Conservation (phyloP, 352 stramenopile genomes). For the Phytopythium helicoides region DNA sequence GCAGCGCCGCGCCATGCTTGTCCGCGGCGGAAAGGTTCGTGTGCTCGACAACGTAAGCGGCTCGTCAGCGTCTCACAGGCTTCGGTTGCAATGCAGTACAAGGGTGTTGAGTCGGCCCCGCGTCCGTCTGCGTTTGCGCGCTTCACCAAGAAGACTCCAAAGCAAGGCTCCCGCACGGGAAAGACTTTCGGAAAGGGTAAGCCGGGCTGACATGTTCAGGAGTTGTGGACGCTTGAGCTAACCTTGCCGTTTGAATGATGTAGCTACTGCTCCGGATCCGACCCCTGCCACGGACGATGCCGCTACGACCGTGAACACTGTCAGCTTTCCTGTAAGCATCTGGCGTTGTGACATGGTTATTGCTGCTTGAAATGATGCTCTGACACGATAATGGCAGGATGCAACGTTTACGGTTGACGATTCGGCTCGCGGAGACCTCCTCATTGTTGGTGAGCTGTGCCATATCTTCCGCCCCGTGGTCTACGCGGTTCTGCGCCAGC, state of each 20-base stretch:
- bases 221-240: too few species aligned
- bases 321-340: conserved; percentile 50
- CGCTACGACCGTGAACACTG: conserved; percentile 29
- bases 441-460: conserved; percentile 67
- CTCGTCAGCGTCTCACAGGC: background rate
- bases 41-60: background rate
- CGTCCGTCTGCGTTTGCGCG: conserved; percentile 47
- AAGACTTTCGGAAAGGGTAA: conserved; percentile 66
- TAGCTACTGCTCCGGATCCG: conserved; percentile 23
- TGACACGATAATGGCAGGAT: conserved; percentile 21
- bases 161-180: conserved; percentile 63
- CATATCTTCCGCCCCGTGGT: conserved; percentile 74
- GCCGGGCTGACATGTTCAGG: too few species aligned
- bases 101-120: conserved; percentile 46
- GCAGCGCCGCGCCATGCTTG: conserved; percentile 50
- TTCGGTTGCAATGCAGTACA: conserved; percentile 31
- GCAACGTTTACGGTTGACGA: conserved; percentile 38
- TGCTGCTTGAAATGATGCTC: background rate
- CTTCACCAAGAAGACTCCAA: conserved; percentile 51
- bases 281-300: conserved; percentile 13
- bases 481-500: conserved; percentile 68
- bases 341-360: background rate
- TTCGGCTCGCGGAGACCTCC: conserved; percentile 34
- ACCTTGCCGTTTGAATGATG: background rate
- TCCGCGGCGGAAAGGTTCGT: conserved; percentile 55